Evolutionary conservation across 768 basidiomycete genomes (phyloP), one percentile per base, ranked within the genome.

Genomic region (Clathrus columnatus): DNA sequence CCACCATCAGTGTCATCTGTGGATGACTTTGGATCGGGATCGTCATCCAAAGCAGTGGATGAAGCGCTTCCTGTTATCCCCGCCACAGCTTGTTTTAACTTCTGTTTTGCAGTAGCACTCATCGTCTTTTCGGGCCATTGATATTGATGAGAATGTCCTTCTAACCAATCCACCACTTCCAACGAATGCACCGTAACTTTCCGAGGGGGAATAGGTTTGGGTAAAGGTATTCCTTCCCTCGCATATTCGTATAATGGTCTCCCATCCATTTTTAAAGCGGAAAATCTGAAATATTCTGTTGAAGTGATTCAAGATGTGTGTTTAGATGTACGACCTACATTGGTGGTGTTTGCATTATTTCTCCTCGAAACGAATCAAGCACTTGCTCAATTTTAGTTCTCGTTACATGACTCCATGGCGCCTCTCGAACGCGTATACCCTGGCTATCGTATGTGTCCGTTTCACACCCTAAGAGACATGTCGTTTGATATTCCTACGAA

Each of bases 251-350:
- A 91, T 30, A 98, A 68, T 0, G 91, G 91, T 68, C 80, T 90
- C 0, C 96, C 96, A 61, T 98, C 93, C 94, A 98, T 98, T 70
- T 98, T 98, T 30, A 98, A 75, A 1, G 96, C 96, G 8, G 96
- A 98, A 70, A 94, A 99, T 65, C 95, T 97, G 65, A 26, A 48
- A 42, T 3, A 20, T 10, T 55, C 17, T 52, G 54, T 44, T 56
- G 51, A 26, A 43, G 48, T 54, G 48, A 51, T 21, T 8, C 1
- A 41, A 1, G n/a, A 23, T 46, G 21, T 20, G 20, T 14, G 36
- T 30, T 50, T 29, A 16, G 43, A 24, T 54, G 14, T 36, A 55
- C 27, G 47, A 58, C 73, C 63, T 60, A 95, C 95, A 99, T 87
- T 5, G 96, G 96, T 4, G 96, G 96, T 1, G 83, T 77, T 68